Base-by-base conservation (phyloP, 1,139 yeast genomes). In the Meyerozyma carpophila region DNA sequence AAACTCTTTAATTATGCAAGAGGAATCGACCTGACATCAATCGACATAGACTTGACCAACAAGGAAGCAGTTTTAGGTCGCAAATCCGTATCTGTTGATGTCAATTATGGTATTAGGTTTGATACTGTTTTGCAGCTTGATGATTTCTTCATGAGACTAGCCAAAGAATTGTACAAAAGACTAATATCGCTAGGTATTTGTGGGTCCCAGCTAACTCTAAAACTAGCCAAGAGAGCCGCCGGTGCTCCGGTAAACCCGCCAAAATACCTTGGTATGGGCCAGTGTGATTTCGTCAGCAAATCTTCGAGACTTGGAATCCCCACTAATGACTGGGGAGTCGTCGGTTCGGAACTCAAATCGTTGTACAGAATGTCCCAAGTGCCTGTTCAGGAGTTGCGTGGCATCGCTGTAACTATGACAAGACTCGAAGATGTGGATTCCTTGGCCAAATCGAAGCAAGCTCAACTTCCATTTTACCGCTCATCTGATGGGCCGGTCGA, bases 21-120 rank as follows among this genome's bases (percentile, higher is more conserved):
- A 20, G 98, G 97, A 0, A 63, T 74, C 5, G 98, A 91, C 61
- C 65, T 71, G 37, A 74, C 85, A 0, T 68, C 70, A 6, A 74
- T 87, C 25, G 75, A 73, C 45, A 67, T 67, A 37, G 75, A 82
- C 32, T 50, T 62, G 4, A 66, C 68, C 13, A 75, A 77, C 34
- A 70, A 70, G 21, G 75, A 65, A 50, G 71, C 65, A 40, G 68
- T 66, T 3, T 53, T 71, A 4, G 73, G 75, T 0, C 73, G 95
- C 28, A 89, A 88, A 53, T 78, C 95, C 0, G 76, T 93, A 0
- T 89, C 96, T 0, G 88, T 89, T 9, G 98, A 93, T 59, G 85
- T 93, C 29, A 88, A 90, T 49, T 93, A 89, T 83, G 98, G 96
- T 0, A 86, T 93, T 0, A 61, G 98, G 42, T 85, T 91, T 49